Percentiles rank a stretch among this genome's conserved stretches.
Evolutionary conservation across 192 early-diverging fungal species (phyloP).

Genomic region (Backusella westeae): DNA sequence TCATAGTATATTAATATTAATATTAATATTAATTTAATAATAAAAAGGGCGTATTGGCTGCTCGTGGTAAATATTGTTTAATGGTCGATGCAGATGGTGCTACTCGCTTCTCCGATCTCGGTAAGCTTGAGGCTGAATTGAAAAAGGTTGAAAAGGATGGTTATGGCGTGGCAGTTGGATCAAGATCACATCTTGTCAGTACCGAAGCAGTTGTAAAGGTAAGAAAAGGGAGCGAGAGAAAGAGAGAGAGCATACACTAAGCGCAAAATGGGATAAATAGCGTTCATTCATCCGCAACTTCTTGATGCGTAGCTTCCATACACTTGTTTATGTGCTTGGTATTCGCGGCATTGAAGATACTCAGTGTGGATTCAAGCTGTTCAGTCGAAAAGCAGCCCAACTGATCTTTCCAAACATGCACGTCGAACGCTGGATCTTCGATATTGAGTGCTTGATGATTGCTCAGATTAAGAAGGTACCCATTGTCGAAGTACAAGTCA

Average conservation of each 20-base stretch:
- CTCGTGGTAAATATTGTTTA: conserved; percentile 72
- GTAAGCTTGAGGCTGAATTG: conserved; percentile 50
- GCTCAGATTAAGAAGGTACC: conserved; percentile 70
- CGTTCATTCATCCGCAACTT: conserved; percentile 90
- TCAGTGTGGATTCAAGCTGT: conserved; percentile 97
- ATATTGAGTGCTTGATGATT: conserved; percentile 91
- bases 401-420: conserved; percentile 89
- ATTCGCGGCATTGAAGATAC: conserved; percentile 90
- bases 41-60: conserved; percentile 74
- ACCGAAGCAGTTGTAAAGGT: conserved; percentile 88
- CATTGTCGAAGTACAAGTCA: conserved; percentile 87
- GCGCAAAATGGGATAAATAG: conserved; percentile 41
- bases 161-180: conserved; percentile 78
- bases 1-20: neutral
- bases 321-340: conserved; percentile 82
- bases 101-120: conserved; percentile 86
- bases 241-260: neutral
- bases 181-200: conserved; percentile 86
- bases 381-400: conserved; percentile 74
- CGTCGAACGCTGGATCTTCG: conserved; percentile 97
- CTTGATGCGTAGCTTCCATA: conserved; percentile 94
- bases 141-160: conserved; percentile 44
- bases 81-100: conserved; percentile 98
- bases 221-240: neutral
- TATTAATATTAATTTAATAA: neutral